Evolutionary conservation across 805 yeast genomes (phyloP).

Genomic region (Zygoascus tannicola): DNA sequence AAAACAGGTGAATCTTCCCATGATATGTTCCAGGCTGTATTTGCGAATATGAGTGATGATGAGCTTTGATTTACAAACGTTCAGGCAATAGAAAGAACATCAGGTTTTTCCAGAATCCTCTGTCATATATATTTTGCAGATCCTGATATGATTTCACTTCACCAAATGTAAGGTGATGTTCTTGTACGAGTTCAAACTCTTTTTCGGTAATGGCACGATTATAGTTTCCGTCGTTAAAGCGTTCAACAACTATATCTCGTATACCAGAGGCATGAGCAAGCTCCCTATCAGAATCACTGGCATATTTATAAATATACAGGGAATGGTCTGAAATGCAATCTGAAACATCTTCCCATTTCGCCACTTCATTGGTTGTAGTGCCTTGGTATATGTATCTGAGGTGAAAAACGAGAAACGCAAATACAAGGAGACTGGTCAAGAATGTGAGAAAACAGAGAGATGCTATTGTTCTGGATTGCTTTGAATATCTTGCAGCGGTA

Average conservation of each 20-base stretch:
- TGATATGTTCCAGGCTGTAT: too few species aligned
- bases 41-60: too few species aligned
- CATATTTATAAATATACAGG: slow-evolving; percentile 27
- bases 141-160: slow-evolving; percentile 21
- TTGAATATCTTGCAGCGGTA: background rate
- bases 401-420: slow-evolving; percentile 39
- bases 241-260: slow-evolving; percentile 22
- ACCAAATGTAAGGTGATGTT: slow-evolving; percentile 14
- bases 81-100: slow-evolving; percentile 17
- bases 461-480: slow-evolving; percentile 23
- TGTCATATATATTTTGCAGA: slow-evolving; percentile 32
- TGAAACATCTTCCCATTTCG: slow-evolving; percentile 61
- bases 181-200: slow-evolving; percentile 22
- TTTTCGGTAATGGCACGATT: slow-evolving; percentile 23
- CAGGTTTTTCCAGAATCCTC: slow-evolving; percentile 25
- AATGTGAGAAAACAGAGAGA: slow-evolving; percentile 38
- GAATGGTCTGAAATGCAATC: slow-evolving; percentile 37
- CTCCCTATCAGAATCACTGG: slow-evolving; percentile 10
- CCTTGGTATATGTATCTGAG: slow-evolving; percentile 49
- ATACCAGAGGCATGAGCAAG: slow-evolving; percentile 9
- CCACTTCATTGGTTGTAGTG: slow-evolving; percentile 65
- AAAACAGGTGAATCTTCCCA: too few species aligned
- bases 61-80: too few species aligned
- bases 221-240: slow-evolving; percentile 14
- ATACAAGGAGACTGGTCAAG: slow-evolving; percentile 36